These are phyloP conservation scores for Triglochin maritima DNA, from an alignment of 106 monocot species.

Conservation along the genomic window DNA sequence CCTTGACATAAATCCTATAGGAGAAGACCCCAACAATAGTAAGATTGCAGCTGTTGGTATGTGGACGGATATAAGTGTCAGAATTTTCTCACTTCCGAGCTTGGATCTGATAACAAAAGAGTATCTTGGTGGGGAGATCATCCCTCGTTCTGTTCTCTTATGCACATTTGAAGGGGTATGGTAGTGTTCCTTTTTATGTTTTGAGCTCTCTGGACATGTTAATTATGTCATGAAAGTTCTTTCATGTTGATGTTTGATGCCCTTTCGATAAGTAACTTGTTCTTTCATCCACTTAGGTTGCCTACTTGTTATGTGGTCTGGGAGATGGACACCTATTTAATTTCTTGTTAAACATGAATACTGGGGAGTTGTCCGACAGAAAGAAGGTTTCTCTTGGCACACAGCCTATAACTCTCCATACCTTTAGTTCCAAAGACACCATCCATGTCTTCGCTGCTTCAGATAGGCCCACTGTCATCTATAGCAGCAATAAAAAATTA, in stretches of 20 bases:
- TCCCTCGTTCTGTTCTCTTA: conserved; percentile 90
- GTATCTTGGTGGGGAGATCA: conserved; percentile 85
- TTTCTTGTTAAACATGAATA: conserved; percentile 54
- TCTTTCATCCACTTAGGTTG: conserved; percentile 29
- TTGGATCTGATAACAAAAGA: conserved; percentile 70
- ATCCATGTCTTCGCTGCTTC: conserved; percentile 96
- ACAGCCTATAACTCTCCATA: conserved; percentile 92
- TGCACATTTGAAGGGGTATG: conserved; percentile 94
- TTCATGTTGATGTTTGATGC: not conserved
- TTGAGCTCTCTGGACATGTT: not conserved
- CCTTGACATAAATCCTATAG: conserved; percentile 92
- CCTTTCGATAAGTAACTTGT: not conserved
- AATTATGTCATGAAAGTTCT: too few relatives aligned
- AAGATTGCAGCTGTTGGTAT: conserved; percentile 81
- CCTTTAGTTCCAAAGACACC: conserved; percentile 85
- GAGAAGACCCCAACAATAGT: conserved; percentile 53
- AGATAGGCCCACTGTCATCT: conserved; percentile 95
- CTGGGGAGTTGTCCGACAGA: conserved; percentile 62
- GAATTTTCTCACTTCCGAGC: conserved; percentile 72
- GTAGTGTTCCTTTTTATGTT: not conserved
- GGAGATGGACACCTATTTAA: conserved; percentile 96
- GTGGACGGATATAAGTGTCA: conserved; percentile 99
- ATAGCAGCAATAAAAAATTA: conserved; percentile 97
- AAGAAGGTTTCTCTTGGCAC: conserved; percentile 97
- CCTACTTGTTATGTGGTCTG: conserved; percentile 92